These are phyloP conservation scores for Tephrocybe sp. DNA, from an alignment of 768 basidiomycete genomes.

Conservation along the genomic window DNA sequence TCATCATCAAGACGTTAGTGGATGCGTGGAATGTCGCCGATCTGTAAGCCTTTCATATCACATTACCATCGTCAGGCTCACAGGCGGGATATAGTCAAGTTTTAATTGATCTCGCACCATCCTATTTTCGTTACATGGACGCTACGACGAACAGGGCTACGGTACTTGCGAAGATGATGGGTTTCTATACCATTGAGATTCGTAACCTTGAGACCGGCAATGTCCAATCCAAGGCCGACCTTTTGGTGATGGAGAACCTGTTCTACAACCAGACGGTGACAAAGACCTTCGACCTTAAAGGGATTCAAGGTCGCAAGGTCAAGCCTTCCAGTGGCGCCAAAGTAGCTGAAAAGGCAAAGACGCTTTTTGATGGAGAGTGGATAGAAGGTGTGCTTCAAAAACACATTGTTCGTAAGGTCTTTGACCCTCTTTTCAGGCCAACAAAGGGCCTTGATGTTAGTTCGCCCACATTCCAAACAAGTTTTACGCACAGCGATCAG, in stretches of 20 bases:
- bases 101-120: constrained; percentile 70
- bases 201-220: constrained; percentile 67
- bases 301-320: constrained; percentile 74
- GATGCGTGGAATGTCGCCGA: constrained; percentile 88
- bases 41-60: constrained; percentile 45
- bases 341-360: constrained; percentile 42
- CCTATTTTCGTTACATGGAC: constrained; percentile 79
- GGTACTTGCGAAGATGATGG: constrained; percentile 73
- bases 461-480: constrained; percentile 72
- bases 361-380: constrained; percentile 82
- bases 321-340: constrained; percentile 41
- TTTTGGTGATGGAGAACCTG: constrained; percentile 84
- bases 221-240: constrained; percentile 65
- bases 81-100: constrained; percentile 53
- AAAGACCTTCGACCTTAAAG: constrained; percentile 81
- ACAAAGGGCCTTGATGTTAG: constrained; percentile 58
- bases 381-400: constrained; percentile 56
- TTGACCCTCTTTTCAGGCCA: constrained; percentile 42
- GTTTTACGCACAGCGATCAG: constrained; percentile 66
- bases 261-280: constrained; percentile 68
- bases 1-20: constrained; percentile 83
- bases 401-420: background rate
- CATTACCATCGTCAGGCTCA: too few relatives aligned
- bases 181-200: constrained; percentile 79
- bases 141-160: constrained; percentile 64